Evolutionary conservation across 2,329 filamentous ascomycete genomes (phyloP).

Genomic region (Diaporthe sp.): DNA sequence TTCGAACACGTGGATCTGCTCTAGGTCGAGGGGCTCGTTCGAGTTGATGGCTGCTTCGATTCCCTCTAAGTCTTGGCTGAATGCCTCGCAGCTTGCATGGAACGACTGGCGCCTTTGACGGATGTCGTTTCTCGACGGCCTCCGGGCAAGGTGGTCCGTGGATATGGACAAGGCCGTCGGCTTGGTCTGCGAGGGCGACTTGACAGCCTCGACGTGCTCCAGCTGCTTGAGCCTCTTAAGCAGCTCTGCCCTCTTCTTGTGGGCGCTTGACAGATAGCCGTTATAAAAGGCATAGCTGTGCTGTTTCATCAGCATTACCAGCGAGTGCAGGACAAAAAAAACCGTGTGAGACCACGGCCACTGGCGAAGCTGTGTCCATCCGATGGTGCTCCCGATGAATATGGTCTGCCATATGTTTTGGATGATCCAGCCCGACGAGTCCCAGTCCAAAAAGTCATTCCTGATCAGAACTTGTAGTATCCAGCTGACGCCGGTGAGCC

Average conservation of each 20-base stretch:
- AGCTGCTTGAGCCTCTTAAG: constrained; percentile 68
- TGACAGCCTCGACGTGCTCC: constrained; percentile 63
- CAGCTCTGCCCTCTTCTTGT: constrained; percentile 64
- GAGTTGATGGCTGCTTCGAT: constrained; percentile 75
- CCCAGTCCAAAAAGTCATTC: constrained; percentile 76
- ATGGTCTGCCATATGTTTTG: constrained; percentile 80
- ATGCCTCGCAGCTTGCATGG: constrained; percentile 48
- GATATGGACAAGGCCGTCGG: constrained; percentile 59
- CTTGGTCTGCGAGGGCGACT: constrained; percentile 57
- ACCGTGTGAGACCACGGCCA: constrained; percentile 90
- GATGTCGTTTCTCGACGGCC: constrained; percentile 57
- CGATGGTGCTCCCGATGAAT: constrained; percentile 74
- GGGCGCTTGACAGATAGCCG: constrained; percentile 76
- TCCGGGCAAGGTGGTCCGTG: constrained; percentile 59
- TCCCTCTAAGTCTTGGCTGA: constrained; percentile 65
- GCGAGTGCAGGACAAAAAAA: constrained; percentile 80
- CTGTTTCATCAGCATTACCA: constrained; percentile 88
- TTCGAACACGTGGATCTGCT: constrained; percentile 75
- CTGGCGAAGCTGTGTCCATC: constrained; percentile 77
- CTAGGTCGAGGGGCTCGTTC: constrained; percentile 69
- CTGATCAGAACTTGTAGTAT: constrained; percentile 73
- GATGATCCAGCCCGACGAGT: constrained; percentile 77
- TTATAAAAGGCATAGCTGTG: constrained; percentile 87
- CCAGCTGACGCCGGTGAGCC: constrained; percentile 74
- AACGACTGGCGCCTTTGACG: constrained; percentile 60